These are phyloP conservation scores for Salvia miltiorrhiza DNA, from an alignment of 257 asterid species.

Conservation along the genomic window DNA sequence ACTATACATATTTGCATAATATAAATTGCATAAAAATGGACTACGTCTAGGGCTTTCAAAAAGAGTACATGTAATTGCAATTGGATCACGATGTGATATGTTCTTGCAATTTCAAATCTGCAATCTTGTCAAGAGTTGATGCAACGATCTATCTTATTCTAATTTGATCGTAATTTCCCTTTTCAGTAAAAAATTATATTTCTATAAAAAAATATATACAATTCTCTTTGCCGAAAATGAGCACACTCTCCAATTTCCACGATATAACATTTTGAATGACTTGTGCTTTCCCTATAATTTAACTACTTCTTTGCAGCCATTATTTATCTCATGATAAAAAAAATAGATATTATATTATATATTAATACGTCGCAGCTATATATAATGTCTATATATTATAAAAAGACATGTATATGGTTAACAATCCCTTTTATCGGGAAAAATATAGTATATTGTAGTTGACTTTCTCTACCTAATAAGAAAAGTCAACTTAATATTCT, in stretches of 20 bases:
- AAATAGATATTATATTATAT: too few species aligned
- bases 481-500: background rate
- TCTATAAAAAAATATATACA: background rate
- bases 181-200: background rate
- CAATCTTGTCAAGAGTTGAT: slow-evolving; percentile 21
- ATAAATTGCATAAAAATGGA: background rate
- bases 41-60: background rate
- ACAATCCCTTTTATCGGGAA: background rate
- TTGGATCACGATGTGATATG: background rate
- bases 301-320: slow-evolving; percentile 5
- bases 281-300: slow-evolving; percentile 12
- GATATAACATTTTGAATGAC: slow-evolving; percentile 8
- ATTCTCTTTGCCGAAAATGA: slow-evolving; percentile 18
- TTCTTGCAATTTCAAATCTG: slow-evolving; percentile 11
- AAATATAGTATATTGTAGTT: background rate
- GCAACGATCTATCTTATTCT: background rate
- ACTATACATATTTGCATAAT: too few species aligned
- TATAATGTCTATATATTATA: too few species aligned
- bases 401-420: background rate
- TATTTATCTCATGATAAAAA: background rate
- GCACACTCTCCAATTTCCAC: slow-evolving; percentile 2
- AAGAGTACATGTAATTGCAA: background rate
- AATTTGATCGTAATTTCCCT: background rate
- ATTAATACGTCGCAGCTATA: too few species aligned
- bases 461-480: slow-evolving; percentile 2